phyloP scores from a whole-genome alignment of 805 yeast genomes.

The Blastobotrys chiropterorum region DNA sequence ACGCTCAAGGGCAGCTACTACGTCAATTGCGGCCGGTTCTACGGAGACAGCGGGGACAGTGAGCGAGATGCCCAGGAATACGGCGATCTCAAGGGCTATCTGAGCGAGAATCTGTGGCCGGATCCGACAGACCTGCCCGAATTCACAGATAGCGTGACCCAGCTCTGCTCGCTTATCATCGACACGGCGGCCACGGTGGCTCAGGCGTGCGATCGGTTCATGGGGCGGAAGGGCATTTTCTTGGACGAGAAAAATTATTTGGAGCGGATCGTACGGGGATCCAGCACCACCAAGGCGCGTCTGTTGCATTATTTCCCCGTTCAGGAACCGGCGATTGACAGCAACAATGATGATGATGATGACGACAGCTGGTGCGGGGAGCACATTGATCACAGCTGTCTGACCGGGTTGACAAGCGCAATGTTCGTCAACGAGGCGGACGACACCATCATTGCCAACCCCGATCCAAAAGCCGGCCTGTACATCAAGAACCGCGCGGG shows the following conservation, averaged over 20 bases:
- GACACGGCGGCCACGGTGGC: slow-evolving; percentile 46
- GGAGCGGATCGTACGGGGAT: slow-evolving; percentile 40
- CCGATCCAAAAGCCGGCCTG: slow-evolving; percentile 45
- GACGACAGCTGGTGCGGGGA: slow-evolving; percentile 54
- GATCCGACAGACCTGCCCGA: slow-evolving; percentile 20
- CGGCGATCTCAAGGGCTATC: slow-evolving; percentile 37
- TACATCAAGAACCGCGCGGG: slow-evolving; percentile 44
- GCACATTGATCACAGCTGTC: slow-evolving; percentile 54
- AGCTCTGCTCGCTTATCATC: slow-evolving; percentile 40
- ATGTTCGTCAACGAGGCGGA: slow-evolving; percentile 39
- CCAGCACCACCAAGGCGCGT: slow-evolving; percentile 54
- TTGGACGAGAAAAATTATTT: slow-evolving; percentile 36
- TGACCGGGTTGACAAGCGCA: slow-evolving; percentile 55
- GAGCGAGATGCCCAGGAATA: slow-evolving; percentile 24
- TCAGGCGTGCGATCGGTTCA: slow-evolving; percentile 46
- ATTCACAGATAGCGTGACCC: slow-evolving; percentile 25
- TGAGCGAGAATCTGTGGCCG: slow-evolving; percentile 52
- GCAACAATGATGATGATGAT: slow-evolving; percentile 3
- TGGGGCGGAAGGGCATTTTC: slow-evolving; percentile 23
- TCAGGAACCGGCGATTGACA: slow-evolving; percentile 25
- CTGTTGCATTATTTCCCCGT: slow-evolving; percentile 43
- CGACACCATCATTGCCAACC: slow-evolving; percentile 18
- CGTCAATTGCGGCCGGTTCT: slow-evolving; percentile 49
- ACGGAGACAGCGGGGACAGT: slow-evolving; percentile 36
- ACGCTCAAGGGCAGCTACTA: slow-evolving; percentile 51